Evolutionary conservation across 73 alveolate species (phyloP), one percentile per base, ranked within the genome.

Genomic region (Paramecium primaurelia): DNA sequence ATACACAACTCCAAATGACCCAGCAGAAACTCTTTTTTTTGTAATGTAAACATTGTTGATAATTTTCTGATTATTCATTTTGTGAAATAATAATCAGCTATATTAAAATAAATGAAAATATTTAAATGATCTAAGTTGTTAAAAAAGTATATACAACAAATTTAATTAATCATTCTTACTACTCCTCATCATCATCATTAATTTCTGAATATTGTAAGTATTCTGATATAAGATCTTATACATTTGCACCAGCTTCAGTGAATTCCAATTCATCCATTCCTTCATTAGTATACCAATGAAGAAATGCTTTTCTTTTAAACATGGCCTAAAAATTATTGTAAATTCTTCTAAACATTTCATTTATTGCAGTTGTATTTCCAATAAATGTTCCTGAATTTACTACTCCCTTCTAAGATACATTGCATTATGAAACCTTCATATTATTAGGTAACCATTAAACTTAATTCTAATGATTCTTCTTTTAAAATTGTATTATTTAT

Each of bases 1-100:
- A 93, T 84, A 96, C 32, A 97, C 98, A 12, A 95, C 96, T 22
- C 99, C 99, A 94, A 94, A 97, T 12, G 98, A 94, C 34, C 99
- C 99, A 49, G 93, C 95, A 26, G 99, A 98, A 30, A 97, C 89
- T 64, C 93, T 88, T 86, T 96, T 80, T 58, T 59, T 92, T 32
- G 68, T 36, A 49, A 84, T 54, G 73, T 86, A 92, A 47, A 18
- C 34, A 59, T 68, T 64, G 51, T 87, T 87, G 73, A 87, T 38
- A 38, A 87, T 26, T 32, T 87, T 87, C 44, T 54, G 59, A 49
- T 49, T 49, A 49, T 49, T 49, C 59, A 49, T 49, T 49, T 49
- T 49, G 59, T 49, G 18, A 49, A 49, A 49, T 49, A 49, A 49
- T 49, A 49, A 14, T 49, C 32, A n/a, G 32, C 11, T 18, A 16